Percentiles rank a stretch among this genome's conserved stretches.
These are phyloP conservation scores for Colletotrichum sp. DNA, from an alignment of 2,329 filamentous ascomycete genomes.

Conservation along the genomic window DNA sequence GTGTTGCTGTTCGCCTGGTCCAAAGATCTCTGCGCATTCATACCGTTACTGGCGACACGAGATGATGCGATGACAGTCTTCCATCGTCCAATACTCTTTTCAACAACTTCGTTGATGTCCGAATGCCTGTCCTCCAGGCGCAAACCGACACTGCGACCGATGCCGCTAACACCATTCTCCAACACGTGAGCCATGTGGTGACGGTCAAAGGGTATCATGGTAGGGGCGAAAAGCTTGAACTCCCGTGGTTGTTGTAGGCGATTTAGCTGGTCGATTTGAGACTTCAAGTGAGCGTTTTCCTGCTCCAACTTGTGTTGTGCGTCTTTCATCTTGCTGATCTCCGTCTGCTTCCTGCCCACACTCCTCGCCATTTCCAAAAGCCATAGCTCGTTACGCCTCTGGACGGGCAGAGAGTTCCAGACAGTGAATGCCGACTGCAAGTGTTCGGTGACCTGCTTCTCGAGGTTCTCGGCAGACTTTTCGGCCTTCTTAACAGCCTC, in stretches of 20 bases:
- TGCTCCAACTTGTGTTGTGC: constrained; percentile 57
- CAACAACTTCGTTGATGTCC: constrained; percentile 57
- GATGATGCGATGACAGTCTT: constrained; percentile 63
- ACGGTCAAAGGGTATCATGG: constrained; percentile 56
- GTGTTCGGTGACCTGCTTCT: constrained; percentile 75
- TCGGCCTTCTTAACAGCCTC: constrained; percentile 55
- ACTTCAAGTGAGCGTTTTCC: constrained; percentile 61
- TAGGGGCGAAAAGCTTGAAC: constrained; percentile 57
- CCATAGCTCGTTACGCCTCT: constrained; percentile 66
- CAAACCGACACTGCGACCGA: constrained; percentile 47
- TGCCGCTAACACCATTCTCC: constrained; percentile 46
- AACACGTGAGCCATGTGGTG: constrained; percentile 52
- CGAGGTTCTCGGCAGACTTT: constrained; percentile 61
- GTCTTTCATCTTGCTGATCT: constrained; percentile 56
- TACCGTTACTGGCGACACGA: constrained; percentile 46
- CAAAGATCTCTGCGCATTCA: constrained; percentile 56
- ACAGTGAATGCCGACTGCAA: constrained; percentile 77
- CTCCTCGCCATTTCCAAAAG: constrained; percentile 65
- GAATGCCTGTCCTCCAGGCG: constrained; percentile 55
- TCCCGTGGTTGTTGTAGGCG: constrained; percentile 65
- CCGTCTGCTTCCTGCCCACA: constrained; percentile 61
- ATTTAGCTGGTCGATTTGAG: constrained; percentile 64
- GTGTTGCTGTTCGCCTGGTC: constrained; percentile 33
- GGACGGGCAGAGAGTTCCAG: constrained; percentile 70
- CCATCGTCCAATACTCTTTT: constrained; percentile 65